phyloP scores from a whole-genome alignment of 2,329 filamentous ascomycete species.

The Curvularia sp. region DNA sequence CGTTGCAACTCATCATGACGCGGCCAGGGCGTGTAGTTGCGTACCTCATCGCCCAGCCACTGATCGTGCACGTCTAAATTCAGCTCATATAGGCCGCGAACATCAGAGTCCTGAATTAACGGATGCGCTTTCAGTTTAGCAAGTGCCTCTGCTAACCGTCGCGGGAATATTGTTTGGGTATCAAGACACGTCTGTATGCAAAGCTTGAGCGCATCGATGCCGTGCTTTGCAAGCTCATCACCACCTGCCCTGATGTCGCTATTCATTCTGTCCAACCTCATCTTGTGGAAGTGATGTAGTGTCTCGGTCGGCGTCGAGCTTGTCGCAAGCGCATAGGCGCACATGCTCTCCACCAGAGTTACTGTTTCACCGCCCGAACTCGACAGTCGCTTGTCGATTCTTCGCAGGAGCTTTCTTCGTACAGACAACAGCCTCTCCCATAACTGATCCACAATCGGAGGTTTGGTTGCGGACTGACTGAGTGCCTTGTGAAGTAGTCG shows the following conservation, averaged over 20 bases:
- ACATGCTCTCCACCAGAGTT: conserved; percentile 73
- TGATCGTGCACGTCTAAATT: conserved; percentile 77
- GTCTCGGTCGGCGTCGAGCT: conserved; percentile 82
- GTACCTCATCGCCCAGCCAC: conserved; percentile 84
- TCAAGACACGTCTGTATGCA: conserved; percentile 80
- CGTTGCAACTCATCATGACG: conserved; percentile 72
- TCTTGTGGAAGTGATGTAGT: conserved; percentile 76
- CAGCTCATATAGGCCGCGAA: conserved; percentile 72
- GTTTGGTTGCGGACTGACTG: conserved; percentile 57
- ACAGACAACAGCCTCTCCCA: conserved; percentile 69
- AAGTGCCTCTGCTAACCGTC: conserved; percentile 73
- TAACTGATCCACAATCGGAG: conserved; percentile 66
- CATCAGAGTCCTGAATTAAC: conserved; percentile 72
- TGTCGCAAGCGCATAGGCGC: conserved; percentile 81
- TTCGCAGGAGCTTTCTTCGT: conserved; percentile 69
- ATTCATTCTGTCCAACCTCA: conserved; percentile 73
- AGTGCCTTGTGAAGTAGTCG: conserved; percentile 78
- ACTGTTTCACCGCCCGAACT: conserved; percentile 48
- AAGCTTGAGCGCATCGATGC: conserved; percentile 71
- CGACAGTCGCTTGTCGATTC: conserved; percentile 63
- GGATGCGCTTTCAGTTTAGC: conserved; percentile 71
- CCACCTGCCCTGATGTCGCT: conserved; percentile 62
- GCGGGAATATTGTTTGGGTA: conserved; percentile 77
- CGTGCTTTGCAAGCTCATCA: conserved; percentile 57
- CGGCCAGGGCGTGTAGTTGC: conserved; percentile 85